Percentiles rank a stretch among this genome's conserved stretches.
Conservation (phyloP, 352 stramenopile species). For the Phytopythium boreale region DNA sequence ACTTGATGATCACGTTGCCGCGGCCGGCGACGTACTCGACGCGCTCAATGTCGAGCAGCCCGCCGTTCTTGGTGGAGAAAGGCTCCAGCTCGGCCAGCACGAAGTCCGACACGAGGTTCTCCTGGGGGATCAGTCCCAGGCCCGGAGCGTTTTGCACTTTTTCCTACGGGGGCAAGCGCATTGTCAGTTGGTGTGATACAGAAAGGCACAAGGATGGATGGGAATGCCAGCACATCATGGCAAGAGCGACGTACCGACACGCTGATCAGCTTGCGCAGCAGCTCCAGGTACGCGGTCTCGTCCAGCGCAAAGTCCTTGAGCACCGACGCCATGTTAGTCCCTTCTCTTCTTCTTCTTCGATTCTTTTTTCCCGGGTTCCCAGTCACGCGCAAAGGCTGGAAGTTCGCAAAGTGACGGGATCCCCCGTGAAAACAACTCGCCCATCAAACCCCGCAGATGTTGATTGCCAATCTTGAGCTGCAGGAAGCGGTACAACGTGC, state of each 20-base stretch:
- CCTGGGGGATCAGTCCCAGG: conserved; percentile 55
- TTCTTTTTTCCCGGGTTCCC: not conserved
- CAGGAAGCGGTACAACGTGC: not conserved
- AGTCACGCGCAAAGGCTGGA: not conserved
- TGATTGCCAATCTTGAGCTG: not conserved
- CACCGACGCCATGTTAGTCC: conserved; percentile 10
- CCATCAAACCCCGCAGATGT: not conserved
- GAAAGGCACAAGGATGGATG: too few relatives aligned
- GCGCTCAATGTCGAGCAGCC: conserved; percentile 63
- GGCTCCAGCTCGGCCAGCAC: conserved; percentile 81
- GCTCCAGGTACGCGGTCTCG: conserved; percentile 54
- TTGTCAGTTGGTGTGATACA: too few relatives aligned
- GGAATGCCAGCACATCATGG: not conserved
- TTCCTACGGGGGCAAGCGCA: not conserved
- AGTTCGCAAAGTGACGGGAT: not conserved
- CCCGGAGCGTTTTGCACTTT: conserved; percentile 30
- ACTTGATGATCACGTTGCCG: conserved; percentile 93
- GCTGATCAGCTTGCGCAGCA: conserved; percentile 78
- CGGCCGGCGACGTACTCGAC: conserved; percentile 82
- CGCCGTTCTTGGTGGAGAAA: conserved; percentile 69
- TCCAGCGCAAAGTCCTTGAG: conserved; percentile 45
- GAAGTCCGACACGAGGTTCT: conserved; percentile 89
- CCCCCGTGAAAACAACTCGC: not conserved
- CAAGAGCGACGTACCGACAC: conserved; percentile 16
- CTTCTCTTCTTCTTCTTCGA: not conserved